Percentiles rank a stretch among this genome's conserved stretches.
These are phyloP conservation scores for Melampsora americana DNA, from an alignment of 1,284 basidiomycete genomes.

Conservation along the genomic window DNA sequence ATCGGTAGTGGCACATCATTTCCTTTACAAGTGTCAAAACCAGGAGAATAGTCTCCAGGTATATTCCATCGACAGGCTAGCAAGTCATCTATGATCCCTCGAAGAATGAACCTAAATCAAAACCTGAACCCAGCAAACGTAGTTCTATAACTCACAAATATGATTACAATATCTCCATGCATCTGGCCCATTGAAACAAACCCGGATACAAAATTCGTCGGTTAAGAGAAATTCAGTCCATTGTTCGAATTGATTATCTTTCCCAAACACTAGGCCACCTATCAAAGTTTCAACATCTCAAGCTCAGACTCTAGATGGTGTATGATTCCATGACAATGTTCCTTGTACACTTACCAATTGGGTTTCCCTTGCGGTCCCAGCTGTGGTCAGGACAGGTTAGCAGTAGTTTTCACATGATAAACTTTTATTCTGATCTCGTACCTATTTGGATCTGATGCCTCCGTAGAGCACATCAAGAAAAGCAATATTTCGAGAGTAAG, in stretches of 20 bases:
- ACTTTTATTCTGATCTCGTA: not conserved
- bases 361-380: constrained; percentile 6
- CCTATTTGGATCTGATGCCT: constrained; percentile 22
- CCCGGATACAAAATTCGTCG: constrained; percentile 35
- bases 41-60: constrained; percentile 24
- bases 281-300: not conserved
- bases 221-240: constrained; percentile 34
- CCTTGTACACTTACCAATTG: not conserved
- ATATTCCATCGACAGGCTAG: constrained; percentile 41
- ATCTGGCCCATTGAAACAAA: constrained; percentile 35
- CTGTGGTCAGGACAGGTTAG: not conserved
- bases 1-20: constrained; percentile 26
- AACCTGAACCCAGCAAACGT: not conserved
- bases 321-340: not conserved
- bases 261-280: constrained; percentile 30
- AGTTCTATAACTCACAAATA: constrained; percentile 9
- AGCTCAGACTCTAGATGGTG: not conserved
- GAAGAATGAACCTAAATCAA: not conserved
- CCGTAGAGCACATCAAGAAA: not conserved
- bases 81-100: constrained; percentile 16
- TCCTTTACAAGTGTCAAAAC: constrained; percentile 33
- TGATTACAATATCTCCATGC: constrained; percentile 43
- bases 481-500: too few relatives aligned
- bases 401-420: not conserved
- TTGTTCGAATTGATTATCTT: constrained; percentile 31